Evolutionary conservation across 768 basidiomycete species (phyloP), one percentile per base, ranked within the genome.

Genomic region (Calocybe cyanea): DNA sequence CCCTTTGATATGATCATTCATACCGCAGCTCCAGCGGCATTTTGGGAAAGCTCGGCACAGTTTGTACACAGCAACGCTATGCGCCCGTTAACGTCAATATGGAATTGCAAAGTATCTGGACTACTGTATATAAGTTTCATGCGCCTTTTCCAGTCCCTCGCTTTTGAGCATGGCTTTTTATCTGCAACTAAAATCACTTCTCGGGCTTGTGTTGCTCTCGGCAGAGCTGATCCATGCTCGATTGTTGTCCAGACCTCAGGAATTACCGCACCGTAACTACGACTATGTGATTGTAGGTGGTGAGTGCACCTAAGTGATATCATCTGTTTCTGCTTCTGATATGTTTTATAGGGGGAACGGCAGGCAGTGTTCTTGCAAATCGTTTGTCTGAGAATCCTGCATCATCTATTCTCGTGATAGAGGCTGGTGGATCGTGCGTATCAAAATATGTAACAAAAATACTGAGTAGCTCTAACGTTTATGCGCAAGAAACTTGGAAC

Each of bases 371-470:
- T 23, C 33, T 50, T 33, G 49, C 49, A 5, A 50, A 41, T 24
- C 49, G 49, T 32, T 17, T 50, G 14, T 30, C 49, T 31, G 49
- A 45, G 17, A 24, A 36, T 19, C n/a, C 38, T 15, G 10, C 32
- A 20, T 19, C 14, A 9, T 34, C 4, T 19, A 43, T 50, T 11
- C 43, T 50, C 3, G 43, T 50, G 13, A 15, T 50, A 15, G 49
- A 50, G 39, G 49, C 49, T 3, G 49, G 49, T 20, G 49, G 49
- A 15, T 45, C 49, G 49, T 50, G 21, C 17, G 48, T 40, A 21
- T 20, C 4, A n/a, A n/a, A n/a, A n/a, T n/a, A n/a, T n/a, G n/a
- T n/a, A n/a, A n/a, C n/a, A n/a, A n/a, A n/a, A n/a, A n/a, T n/a
- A n/a, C n/a, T n/a, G n/a, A n/a, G n/a, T n/a, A n/a, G n/a, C n/a